Evolutionary conservation across 2,329 filamentous ascomycete species (phyloP).

Genomic region (Nemania bipapillata): DNA sequence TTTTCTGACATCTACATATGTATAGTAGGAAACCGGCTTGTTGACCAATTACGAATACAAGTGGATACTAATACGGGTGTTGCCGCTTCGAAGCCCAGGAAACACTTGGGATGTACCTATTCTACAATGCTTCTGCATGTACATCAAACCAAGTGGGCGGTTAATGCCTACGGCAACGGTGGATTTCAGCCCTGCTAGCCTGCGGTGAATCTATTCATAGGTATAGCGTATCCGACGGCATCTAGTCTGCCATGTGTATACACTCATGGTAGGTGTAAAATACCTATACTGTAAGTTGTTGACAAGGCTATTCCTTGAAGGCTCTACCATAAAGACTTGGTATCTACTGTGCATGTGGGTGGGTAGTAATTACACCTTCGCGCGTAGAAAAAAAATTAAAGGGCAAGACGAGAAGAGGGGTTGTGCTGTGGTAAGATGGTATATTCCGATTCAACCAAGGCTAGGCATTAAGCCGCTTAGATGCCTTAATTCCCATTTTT

Average conservation of each 20-base stretch:
- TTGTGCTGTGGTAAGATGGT: not conserved
- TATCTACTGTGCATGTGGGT: no score
- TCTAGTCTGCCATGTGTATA: no score
- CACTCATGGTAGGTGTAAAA: not conserved
- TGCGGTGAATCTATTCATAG: conserved; percentile 21
- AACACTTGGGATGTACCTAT: not conserved
- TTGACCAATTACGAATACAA: not conserved
- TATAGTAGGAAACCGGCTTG: not conserved
- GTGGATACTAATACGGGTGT: not conserved
- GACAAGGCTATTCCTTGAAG: not conserved
- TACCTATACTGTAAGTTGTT: not conserved
- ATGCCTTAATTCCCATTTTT: conserved; percentile 3
- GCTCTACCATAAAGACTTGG: not conserved
- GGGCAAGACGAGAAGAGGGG: not conserved
- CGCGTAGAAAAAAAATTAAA: not conserved
- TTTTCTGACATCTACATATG: not conserved
- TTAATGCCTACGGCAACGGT: not conserved
- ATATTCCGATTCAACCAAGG: not conserved
- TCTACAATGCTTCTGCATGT: no score
- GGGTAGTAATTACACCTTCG: no score
- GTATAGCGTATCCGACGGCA: no score
- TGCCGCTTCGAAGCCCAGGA: not conserved
- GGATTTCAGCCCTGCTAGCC: not conserved
- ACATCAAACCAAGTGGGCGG: not conserved
- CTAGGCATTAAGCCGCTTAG: not conserved